Percentiles rank a stretch among this genome's conserved stretches.
Evolutionary conservation across 2,329 filamentous ascomycete species (phyloP).

Genomic region (Eutypa lata): DNA sequence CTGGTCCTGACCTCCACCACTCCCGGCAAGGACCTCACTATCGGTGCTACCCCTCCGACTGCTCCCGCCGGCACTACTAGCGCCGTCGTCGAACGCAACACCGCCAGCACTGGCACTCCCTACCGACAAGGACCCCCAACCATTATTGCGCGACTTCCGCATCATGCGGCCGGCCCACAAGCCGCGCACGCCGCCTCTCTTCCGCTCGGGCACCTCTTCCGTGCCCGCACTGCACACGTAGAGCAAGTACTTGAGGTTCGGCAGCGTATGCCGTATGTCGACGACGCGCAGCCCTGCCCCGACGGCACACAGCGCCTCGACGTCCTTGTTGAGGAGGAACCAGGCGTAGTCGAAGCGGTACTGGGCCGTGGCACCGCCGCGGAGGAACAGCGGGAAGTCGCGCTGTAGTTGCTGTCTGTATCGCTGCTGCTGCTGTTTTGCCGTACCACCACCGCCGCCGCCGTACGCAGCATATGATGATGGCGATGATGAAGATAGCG

Average conservation of each 20-base stretch:
- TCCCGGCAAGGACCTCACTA: constrained; percentile 23
- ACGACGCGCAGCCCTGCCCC: constrained; percentile 69
- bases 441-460: not conserved
- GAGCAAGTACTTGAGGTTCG: constrained; percentile 89
- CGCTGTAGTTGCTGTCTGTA: constrained; percentile 37
- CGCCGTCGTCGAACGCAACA: constrained; percentile 29
- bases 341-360: constrained; percentile 96
- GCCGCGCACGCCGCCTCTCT: constrained; percentile 58
- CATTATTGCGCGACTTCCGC: constrained; percentile 25
- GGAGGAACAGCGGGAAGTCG: constrained; percentile 76
- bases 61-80: constrained; percentile 35
- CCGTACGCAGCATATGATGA: too few relatives aligned
- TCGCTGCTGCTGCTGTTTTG: not conserved
- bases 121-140: not conserved
- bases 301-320: constrained; percentile 65
- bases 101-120: constrained; percentile 1
- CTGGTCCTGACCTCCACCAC: constrained; percentile 30
- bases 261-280: constrained; percentile 87
- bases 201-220: constrained; percentile 59
- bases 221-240: constrained; percentile 83
- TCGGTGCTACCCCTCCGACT: constrained; percentile 30
- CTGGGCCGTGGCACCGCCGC: constrained; percentile 63
- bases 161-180: constrained; percentile 50
- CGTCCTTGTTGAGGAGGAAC: constrained; percentile 94
- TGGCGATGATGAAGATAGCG: not conserved